Conservation (phyloP, 1,284 basidiomycete genomes). For the Papiliotrema laurentii region DNA sequence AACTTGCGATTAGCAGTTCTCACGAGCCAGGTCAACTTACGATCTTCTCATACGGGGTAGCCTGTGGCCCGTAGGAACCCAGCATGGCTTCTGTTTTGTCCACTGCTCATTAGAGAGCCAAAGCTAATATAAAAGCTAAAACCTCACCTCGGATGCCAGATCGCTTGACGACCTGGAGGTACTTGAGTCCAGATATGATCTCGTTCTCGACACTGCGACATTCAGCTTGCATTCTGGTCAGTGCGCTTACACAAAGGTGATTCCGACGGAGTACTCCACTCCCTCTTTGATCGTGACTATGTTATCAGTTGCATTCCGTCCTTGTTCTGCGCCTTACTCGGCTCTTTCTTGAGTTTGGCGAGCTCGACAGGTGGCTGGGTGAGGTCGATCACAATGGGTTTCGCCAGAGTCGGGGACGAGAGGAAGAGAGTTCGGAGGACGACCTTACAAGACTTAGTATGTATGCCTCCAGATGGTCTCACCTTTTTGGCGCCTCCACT, state of each 20-base stretch:
- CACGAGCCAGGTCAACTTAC: constrained; percentile 21
- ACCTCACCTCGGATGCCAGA: constrained; percentile 45
- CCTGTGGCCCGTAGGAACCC: constrained; percentile 52
- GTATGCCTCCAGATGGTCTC: constrained; percentile 3
- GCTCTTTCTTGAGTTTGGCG: constrained; percentile 52
- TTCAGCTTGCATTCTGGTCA: neutral
- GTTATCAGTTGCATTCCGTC: neutral
- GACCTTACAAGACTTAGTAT: constrained; percentile 25
- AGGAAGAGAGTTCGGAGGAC: constrained; percentile 50
- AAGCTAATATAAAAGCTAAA: too few relatives aligned
- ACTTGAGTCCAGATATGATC: constrained; percentile 54
- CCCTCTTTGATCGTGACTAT: constrained; percentile 53
- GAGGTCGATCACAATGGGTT: constrained; percentile 52
- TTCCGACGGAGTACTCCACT: constrained; percentile 55
- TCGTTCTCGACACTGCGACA: constrained; percentile 47
- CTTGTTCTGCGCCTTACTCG: constrained; percentile 31
- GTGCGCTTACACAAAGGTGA: constrained; percentile 45
- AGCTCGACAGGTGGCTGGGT: constrained; percentile 44
- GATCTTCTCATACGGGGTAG: constrained; percentile 48
- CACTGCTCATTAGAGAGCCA: constrained; percentile 20
- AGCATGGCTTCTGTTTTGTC: constrained; percentile 51
- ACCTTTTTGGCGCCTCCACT: constrained; percentile 39
- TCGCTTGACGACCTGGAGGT: constrained; percentile 54
- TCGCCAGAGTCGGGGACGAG: constrained; percentile 47
- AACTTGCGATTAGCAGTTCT: constrained; percentile 30